Evolutionary conservation across 2,329 filamentous ascomycete species (phyloP).

Genomic region (Biscogniauxia sp.): DNA sequence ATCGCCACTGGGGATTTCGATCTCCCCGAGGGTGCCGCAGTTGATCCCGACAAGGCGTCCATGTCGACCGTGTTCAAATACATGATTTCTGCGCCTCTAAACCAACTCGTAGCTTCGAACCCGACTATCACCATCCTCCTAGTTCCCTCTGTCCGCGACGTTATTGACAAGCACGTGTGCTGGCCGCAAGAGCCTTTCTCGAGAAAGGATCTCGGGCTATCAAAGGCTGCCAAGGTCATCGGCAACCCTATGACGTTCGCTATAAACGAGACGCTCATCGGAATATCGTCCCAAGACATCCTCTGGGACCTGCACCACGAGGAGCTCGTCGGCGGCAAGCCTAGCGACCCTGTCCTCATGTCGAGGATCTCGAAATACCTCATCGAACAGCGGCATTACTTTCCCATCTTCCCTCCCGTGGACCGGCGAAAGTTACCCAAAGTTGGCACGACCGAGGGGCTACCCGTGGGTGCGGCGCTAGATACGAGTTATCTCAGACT

Average conservation of each 20-base stretch:
- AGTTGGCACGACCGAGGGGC: slow-evolving; percentile 57
- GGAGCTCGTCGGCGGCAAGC: slow-evolving; percentile 61
- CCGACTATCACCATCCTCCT: slow-evolving; percentile 80
- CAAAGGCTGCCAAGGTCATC: slow-evolving; percentile 69
- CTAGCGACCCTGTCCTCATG: slow-evolving; percentile 59
- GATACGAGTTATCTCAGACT: slow-evolving; percentile 84
- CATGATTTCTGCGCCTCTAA: slow-evolving; percentile 71
- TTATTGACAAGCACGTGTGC: slow-evolving; percentile 66
- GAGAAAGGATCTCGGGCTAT: slow-evolving; percentile 72
- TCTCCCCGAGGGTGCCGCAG: slow-evolving; percentile 62
- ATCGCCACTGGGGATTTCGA: slow-evolving; percentile 79
- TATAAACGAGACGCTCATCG: slow-evolving; percentile 82
- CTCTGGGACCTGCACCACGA: slow-evolving; percentile 78
- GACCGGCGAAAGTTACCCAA: slow-evolving; percentile 66
- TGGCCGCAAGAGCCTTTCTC: slow-evolving; percentile 61
- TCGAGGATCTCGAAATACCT: slow-evolving; percentile 73
- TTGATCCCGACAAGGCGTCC: slow-evolving; percentile 75
- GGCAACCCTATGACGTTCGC: slow-evolving; percentile 89
- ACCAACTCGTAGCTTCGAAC: slow-evolving; percentile 66
- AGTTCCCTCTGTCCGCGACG: slow-evolving; percentile 71
- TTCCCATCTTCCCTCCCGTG: slow-evolving; percentile 81
- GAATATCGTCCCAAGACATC: slow-evolving; percentile 79
- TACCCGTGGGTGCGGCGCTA: slow-evolving; percentile 71
- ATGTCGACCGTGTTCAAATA: slow-evolving; percentile 81
- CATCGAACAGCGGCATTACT: slow-evolving; percentile 87